Evolutionary conservation across 192 early-diverging fungal genomes (phyloP), one percentile per base, ranked within the genome.

Genomic region (Phycomyces blakesleeanus): DNA sequence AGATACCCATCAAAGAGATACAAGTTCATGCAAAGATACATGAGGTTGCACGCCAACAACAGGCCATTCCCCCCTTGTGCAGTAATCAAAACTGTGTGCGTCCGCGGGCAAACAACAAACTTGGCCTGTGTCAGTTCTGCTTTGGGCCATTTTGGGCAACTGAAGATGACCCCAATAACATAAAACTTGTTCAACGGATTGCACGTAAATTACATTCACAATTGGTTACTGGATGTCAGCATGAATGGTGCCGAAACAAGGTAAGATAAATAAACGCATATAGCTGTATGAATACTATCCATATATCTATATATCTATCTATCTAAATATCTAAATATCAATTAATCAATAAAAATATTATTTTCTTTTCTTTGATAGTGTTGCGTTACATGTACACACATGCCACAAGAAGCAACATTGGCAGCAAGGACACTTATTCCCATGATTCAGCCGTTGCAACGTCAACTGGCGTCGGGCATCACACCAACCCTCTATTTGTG

Each of bases 131-230:
- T 67, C 68, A 78, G 26, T 66, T 75, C 24, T 97, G 95, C 63
- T 95, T 90, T 79, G 86, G 85, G 2, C 92, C 91, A 0, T 91
- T 90, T 55, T 97, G 90, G 83, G 73, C 83, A 2, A 76, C 90
- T 21, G 74, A 83, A 15, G 84, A 88, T 49, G 95, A 97, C 53
- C 91, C 89, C 15, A 80, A 74, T 18, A 74, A 92, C 72, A 73
- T 82, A 41, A 92, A 91, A 73, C 75, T 94, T 34, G 68, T 88
- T 10, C 85, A 86, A 60, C 82, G 89, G 42, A 70, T 94, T 38
- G 82, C 89, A 24, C 75, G 79, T 10, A 74, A 78, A 41, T 83
- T 92, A 68, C 90, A 93, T 72, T 39, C 73, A 11, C 95, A 97
- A 61, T 62, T 97, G 42, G 91, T 89, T 7, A 63, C 57, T 1